These are phyloP conservation scores for Penicillium robsamsonii DNA, from an alignment of 495 filamentous ascomycete species.

Conservation along the genomic window DNA sequence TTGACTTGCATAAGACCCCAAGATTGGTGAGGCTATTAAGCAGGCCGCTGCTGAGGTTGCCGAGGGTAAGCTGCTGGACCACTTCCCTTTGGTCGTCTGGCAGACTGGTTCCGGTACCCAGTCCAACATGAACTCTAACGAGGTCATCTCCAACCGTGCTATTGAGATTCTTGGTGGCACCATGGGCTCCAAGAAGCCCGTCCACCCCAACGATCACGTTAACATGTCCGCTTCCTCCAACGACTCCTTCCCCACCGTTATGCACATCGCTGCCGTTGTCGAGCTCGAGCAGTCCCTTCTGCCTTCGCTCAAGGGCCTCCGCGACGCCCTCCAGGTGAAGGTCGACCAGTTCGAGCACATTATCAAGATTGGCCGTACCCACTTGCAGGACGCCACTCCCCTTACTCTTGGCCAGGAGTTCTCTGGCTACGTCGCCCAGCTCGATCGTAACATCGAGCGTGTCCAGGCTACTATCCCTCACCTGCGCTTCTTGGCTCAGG, in stretches of 20 bases:
- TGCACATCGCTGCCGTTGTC: conserved; percentile 97
- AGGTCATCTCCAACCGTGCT: conserved; percentile 98
- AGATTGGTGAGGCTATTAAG: conserved; percentile 89
- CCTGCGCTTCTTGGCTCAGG: conserved; percentile 85
- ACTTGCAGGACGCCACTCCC: conserved; percentile 96
- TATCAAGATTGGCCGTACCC: conserved; percentile 98
- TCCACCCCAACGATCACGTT: conserved; percentile 99
- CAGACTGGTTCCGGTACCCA: conserved; percentile 98
- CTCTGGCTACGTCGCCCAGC: conserved; percentile 93
- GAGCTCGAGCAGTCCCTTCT: conserved; percentile 86
- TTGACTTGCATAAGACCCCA: conserved; percentile 59
- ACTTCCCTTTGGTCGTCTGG: conserved; percentile 99
- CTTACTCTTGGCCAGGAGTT: conserved; percentile 97
- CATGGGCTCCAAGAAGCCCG: conserved; percentile 95
- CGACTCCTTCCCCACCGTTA: conserved; percentile 98
- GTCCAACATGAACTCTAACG: conserved; percentile 99
- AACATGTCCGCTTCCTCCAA: conserved; percentile 99
- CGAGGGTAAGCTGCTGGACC: conserved; percentile 88
- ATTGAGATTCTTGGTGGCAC: conserved; percentile 95
- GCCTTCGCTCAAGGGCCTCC: conserved; percentile 76
- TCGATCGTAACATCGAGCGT: conserved; percentile 85
- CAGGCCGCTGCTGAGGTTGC: conserved; percentile 93
- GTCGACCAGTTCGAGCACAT: conserved; percentile 85
- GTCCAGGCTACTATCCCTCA: conserved; percentile 79
- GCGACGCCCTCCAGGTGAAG: conserved; percentile 81